A percentile compares a stretch with the other conserved stretches of the same genome.
phyloP scores from a whole-genome alignment of 164 flowering plant species.

The Cinnamomum chago region DNA sequence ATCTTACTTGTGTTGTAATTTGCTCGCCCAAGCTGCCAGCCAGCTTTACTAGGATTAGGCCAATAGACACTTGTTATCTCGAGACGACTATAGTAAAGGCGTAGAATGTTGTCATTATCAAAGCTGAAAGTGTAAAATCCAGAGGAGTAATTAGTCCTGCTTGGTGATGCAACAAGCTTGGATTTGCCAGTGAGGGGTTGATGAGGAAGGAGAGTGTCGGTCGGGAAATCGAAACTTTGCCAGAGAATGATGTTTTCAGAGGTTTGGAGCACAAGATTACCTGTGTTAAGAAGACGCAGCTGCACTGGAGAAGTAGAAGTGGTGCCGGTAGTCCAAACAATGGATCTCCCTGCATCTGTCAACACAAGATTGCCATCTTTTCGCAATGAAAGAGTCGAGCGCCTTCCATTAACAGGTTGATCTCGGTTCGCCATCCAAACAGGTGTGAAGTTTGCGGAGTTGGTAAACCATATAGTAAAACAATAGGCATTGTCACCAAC shows the following conservation, averaged over 20 bases:
- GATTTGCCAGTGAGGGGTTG: slow-evolving; percentile 29
- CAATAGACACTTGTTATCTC: slow-evolving; percentile 16
- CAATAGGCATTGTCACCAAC: slow-evolving; percentile 32
- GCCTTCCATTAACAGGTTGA: slow-evolving; percentile 16
- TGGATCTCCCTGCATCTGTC: slow-evolving; percentile 12
- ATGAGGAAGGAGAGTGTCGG: slow-evolving; percentile 36
- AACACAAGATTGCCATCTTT: slow-evolving; percentile 16
- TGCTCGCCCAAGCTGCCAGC: slow-evolving; percentile 5
- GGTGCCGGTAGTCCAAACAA: slow-evolving; percentile 13
- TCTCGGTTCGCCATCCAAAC: slow-evolving; percentile 26
- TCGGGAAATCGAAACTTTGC: slow-evolving; percentile 19
- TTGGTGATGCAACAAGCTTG: slow-evolving; percentile 20
- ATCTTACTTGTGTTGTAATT: slow-evolving; percentile 13
- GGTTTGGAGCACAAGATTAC: slow-evolving; percentile 18
- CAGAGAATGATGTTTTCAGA: slow-evolving; percentile 4
- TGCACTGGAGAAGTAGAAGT: not conserved
- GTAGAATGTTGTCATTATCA: slow-evolving; percentile 33
- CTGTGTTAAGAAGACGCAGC: slow-evolving; percentile 9
- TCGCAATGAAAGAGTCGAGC: slow-evolving; percentile 4
- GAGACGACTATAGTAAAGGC: slow-evolving; percentile 13
- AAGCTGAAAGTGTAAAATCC: slow-evolving; percentile 31
- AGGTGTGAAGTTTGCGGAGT: slow-evolving; percentile 3
- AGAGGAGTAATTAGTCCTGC: slow-evolving; percentile 17
- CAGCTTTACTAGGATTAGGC: slow-evolving; percentile 3
- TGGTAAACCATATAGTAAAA: slow-evolving; percentile 14